Percentiles rank a stretch among this genome's conserved stretches.
phyloP scores from a whole-genome alignment of 2,329 filamentous ascomycete genomes.

The Alternaria sp. region DNA sequence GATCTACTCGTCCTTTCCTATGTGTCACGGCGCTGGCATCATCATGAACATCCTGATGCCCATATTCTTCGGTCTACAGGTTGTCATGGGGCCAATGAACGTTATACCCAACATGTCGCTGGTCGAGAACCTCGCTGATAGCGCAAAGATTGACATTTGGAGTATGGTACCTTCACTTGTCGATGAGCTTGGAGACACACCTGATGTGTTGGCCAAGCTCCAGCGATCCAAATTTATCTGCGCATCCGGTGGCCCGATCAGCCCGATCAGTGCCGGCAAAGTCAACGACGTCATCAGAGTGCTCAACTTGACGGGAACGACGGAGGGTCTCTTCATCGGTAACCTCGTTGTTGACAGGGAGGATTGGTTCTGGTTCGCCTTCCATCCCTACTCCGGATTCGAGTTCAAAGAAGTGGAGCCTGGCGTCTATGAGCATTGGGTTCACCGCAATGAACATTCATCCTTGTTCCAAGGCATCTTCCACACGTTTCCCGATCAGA shows the following conservation, averaged over 20 bases:
- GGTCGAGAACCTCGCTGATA: constrained; percentile 42
- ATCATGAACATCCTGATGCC: constrained; percentile 53
- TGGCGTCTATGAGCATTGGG: constrained; percentile 45
- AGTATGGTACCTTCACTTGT: constrained; percentile 32
- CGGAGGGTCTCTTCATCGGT: constrained; percentile 30
- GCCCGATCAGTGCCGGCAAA: constrained; percentile 20
- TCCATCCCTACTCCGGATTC: constrained; percentile 26
- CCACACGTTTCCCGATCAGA: constrained; percentile 25
- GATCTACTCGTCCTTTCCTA: constrained; percentile 45
- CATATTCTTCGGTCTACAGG: constrained; percentile 44
- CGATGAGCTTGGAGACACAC: constrained; percentile 31
- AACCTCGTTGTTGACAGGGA: constrained; percentile 16
- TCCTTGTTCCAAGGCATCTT: constrained; percentile 29
- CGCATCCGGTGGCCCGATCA: constrained; percentile 45
- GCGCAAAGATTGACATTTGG: constrained; percentile 39
- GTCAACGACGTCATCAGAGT: constrained; percentile 25
- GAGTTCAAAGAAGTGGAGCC: constrained; percentile 31
- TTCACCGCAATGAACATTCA: constrained; percentile 40
- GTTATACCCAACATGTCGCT: constrained; percentile 48
- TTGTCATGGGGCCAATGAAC: constrained; percentile 45
- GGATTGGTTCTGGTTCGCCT: constrained; percentile 35
- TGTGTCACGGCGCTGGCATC: constrained; percentile 49
- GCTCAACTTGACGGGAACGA: constrained; percentile 29
- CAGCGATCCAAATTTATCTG: constrained; percentile 32
- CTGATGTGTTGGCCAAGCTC: constrained; percentile 26